These are phyloP conservation scores for Rubia tinctorum DNA, from an alignment of 305 asterid genomes.

Conservation along the genomic window DNA sequence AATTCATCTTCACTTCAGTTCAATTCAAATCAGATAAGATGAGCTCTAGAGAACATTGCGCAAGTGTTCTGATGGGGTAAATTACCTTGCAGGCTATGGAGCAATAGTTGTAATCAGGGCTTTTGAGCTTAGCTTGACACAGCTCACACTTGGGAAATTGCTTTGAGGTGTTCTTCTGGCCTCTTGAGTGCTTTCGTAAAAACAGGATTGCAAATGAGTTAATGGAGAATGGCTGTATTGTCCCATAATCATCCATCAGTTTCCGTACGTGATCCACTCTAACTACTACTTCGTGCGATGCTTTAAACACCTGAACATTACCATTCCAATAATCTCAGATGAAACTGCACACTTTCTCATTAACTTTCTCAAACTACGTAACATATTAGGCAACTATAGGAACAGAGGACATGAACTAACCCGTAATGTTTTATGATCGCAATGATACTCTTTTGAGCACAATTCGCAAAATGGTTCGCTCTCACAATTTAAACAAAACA, in stretches of 20 bases:
- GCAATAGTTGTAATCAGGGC: neutral
- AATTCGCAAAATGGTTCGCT: neutral
- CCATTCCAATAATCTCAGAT: too few relatives aligned
- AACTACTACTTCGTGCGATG: neutral
- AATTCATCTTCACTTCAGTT: too few relatives aligned
- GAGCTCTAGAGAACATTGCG: too few relatives aligned
- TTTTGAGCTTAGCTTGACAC: neutral
- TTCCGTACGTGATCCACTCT: neutral
- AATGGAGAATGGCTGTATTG: neutral
- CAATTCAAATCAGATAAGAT: too few relatives aligned
- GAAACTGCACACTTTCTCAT: too few relatives aligned
- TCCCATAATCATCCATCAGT: neutral
- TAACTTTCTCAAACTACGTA: too few relatives aligned
- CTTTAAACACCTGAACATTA: conserved; percentile 2
- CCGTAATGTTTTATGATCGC: neutral
- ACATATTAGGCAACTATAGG: neutral
- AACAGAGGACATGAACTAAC: neutral
- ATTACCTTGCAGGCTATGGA: conserved; percentile 12
- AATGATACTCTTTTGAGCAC: neutral
- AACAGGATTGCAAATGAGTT: neutral
- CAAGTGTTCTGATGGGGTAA: neutral
- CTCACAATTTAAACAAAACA: neutral
- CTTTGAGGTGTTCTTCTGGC: neutral
- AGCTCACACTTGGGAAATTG: neutral
- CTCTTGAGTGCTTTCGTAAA: neutral